phyloP scores from a whole-genome alignment of 225 moss, liverwort and hornwort genomes.

The Pseudisothecium myosuroides region DNA sequence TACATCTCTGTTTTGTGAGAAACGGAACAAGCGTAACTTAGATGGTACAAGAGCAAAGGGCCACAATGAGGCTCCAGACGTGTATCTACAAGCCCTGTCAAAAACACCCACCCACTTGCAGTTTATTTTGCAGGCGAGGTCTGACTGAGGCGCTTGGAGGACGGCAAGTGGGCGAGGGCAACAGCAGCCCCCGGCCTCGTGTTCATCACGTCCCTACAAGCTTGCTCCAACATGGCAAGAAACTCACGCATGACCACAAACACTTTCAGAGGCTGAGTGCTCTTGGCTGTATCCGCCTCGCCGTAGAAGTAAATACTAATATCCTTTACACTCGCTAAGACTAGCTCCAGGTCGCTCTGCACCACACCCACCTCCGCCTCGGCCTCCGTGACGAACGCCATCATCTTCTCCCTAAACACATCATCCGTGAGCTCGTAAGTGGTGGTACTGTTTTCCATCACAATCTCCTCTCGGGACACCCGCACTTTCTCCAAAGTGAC shows the following conservation, averaged over 20 bases:
- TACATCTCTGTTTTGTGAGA: neutral
- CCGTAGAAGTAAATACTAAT: conserved; percentile 74
- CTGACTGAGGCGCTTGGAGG: conserved; percentile 8
- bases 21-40: neutral
- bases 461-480: neutral
- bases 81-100: conserved; percentile 5
- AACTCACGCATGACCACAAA: conserved; percentile 73
- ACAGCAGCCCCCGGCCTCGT: neutral
- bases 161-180: neutral
- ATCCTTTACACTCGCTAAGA: conserved; percentile 56
- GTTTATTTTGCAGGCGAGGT: neutral
- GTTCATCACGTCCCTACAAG: conserved; percentile 57
- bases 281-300: conserved; percentile 27
- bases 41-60: neutral
- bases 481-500: conserved; percentile 14
- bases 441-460: neutral
- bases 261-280: conserved; percentile 53
- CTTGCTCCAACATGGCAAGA: conserved; percentile 64
- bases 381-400: conserved; percentile 45
- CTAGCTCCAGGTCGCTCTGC: conserved; percentile 33
- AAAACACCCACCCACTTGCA: neutral
- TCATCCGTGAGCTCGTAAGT: conserved; percentile 55
- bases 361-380: conserved; percentile 37
- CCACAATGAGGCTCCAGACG: neutral
- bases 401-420: conserved; percentile 59